These are phyloP conservation scores for Diplogelasinospora grovesii DNA, from an alignment of 495 filamentous ascomycete species.

Conservation along the genomic window DNA sequence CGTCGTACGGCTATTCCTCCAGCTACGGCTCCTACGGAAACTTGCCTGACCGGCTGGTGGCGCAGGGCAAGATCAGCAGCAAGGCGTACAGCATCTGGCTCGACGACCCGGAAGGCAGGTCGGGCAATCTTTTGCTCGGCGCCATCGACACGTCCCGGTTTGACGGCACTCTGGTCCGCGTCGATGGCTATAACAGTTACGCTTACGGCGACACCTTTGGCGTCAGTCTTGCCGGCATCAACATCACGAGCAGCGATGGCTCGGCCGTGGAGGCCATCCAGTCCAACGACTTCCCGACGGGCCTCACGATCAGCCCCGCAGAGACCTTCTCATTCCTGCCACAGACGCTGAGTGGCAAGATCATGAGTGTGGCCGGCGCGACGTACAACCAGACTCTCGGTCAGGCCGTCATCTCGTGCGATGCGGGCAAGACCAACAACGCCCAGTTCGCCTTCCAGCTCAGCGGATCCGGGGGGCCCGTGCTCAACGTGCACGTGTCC, in stretches of 20 bases:
- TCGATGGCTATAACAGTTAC: constrained; percentile 35
- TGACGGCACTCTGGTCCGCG: constrained; percentile 55
- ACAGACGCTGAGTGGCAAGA: constrained; percentile 43
- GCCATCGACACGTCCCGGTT: constrained; percentile 74
- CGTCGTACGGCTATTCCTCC: constrained; percentile 52
- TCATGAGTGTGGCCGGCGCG: constrained; percentile 56
- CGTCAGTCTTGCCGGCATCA: constrained; percentile 50
- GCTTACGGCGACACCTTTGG: constrained; percentile 49
- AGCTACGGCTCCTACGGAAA: constrained; percentile 52
- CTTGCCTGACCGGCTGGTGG: constrained; percentile 58
- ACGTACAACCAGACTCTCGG: constrained; percentile 34
- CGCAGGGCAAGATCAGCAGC: constrained; percentile 58
- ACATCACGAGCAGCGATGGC: constrained; percentile 18
- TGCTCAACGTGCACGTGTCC: constrained; percentile 55
- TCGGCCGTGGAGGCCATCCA: constrained; percentile 36
- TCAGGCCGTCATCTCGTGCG: constrained; percentile 58
- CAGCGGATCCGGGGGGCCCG: constrained; percentile 42
- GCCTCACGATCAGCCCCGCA: constrained; percentile 48
- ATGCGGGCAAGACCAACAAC: constrained; percentile 39
- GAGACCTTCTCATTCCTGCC: constrained; percentile 72
- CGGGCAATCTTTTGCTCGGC: constrained; percentile 73
- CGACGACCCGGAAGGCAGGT: constrained; percentile 54
- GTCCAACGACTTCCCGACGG: constrained; percentile 56
- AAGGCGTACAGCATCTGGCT: constrained; percentile 79
- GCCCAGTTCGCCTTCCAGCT: constrained; percentile 54